phyloP scores from a whole-genome alignment of 2,329 filamentous ascomycete species.

The Thelonectria rubi region DNA sequence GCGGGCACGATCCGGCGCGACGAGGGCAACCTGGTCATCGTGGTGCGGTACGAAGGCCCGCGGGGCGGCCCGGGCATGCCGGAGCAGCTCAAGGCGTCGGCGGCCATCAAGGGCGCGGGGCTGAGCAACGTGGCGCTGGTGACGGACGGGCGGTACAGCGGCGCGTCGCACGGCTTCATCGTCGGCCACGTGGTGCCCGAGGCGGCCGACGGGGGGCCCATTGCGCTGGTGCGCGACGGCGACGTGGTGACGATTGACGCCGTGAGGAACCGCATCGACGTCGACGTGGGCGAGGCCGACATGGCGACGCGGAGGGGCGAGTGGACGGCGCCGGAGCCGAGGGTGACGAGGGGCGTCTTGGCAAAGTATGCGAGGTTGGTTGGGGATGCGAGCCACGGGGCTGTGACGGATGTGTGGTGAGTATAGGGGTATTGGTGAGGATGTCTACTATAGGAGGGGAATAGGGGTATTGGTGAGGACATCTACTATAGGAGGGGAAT shows the following conservation, averaged over 20 bases:
- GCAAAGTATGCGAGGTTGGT: slow-evolving; percentile 92
- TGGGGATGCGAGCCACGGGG: slow-evolving; percentile 89
- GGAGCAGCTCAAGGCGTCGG: slow-evolving; percentile 87
- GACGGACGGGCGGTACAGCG: slow-evolving; percentile 89
- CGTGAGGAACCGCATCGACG: slow-evolving; percentile 77
- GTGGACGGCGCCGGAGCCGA: slow-evolving; percentile 77
- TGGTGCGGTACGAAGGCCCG: slow-evolving; percentile 93
- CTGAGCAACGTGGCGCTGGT: slow-evolving; percentile 89
- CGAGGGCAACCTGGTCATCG: slow-evolving; percentile 82
- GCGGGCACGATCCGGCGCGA: slow-evolving; percentile 63
- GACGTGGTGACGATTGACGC: slow-evolving; percentile 90
- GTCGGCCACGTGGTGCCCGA: slow-evolving; percentile 94
- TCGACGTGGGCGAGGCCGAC: slow-evolving; percentile 74
- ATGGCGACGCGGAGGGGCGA: slow-evolving; percentile 67
- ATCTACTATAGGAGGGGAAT: too few relatives aligned
- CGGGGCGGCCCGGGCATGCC: slow-evolving; percentile 96
- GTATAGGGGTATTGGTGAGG: background rate
- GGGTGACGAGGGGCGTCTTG: slow-evolving; percentile 82
- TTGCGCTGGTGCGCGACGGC: slow-evolving; percentile 82
- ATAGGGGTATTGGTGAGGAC: too few relatives aligned
- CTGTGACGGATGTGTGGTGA: slow-evolving; percentile 75
- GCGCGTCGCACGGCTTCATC: slow-evolving; percentile 90
- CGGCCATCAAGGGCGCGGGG: slow-evolving; percentile 91
- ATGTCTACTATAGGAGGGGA: too few relatives aligned
- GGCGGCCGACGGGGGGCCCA: slow-evolving; percentile 86